Evolutionary conservation across 1,139 yeast species (phyloP).

Genomic region (Wickerhamomyces sp.): DNA sequence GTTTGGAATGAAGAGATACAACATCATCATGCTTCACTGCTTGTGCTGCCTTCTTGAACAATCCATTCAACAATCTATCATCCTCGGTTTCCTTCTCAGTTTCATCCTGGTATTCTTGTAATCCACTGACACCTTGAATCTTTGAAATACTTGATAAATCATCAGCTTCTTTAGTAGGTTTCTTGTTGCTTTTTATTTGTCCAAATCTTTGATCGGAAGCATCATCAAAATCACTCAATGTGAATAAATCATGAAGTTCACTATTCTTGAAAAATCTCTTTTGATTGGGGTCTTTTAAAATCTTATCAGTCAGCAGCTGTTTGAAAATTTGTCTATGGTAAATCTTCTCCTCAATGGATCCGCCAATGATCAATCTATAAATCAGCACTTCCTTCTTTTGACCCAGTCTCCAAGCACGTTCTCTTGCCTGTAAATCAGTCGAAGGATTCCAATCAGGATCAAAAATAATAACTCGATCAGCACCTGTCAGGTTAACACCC

Average conservation of each 20-base stretch:
- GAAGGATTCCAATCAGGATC: conserved; percentile 99
- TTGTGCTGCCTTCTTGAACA: conserved; percentile 66
- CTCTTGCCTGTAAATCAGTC: conserved; percentile 94
- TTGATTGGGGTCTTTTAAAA: conserved; percentile 92
- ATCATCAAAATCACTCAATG: conserved; percentile 72
- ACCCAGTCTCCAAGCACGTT: conserved; percentile 95
- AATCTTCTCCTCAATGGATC: conserved; percentile 93
- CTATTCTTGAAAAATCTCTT: conserved; percentile 87
- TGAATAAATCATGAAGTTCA: conserved; percentile 85
- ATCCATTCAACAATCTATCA: conserved; percentile 66
- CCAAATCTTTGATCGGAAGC: conserved; percentile 24
- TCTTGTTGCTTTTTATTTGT: conserved; percentile 20
- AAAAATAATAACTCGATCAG: conserved; percentile 86
- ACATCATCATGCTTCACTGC: conserved; percentile 77
- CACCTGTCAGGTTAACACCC: conserved; percentile 91
- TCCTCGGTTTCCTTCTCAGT: conserved; percentile 41
- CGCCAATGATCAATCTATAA: conserved; percentile 88
- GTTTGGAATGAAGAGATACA: conserved; percentile 47
- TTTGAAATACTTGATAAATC: conserved; percentile 51
- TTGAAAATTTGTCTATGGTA: conserved; percentile 96
- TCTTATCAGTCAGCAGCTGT: conserved; percentile 89
- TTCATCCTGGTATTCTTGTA: conserved; percentile 42
- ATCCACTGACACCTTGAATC: conserved; percentile 40
- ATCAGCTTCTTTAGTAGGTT: conserved; percentile 38
- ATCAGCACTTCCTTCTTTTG: conserved; percentile 93